Evolutionary conservation across 192 early-diverging fungal species (phyloP).

Genomic region (Irineochytrium annulatum): DNA sequence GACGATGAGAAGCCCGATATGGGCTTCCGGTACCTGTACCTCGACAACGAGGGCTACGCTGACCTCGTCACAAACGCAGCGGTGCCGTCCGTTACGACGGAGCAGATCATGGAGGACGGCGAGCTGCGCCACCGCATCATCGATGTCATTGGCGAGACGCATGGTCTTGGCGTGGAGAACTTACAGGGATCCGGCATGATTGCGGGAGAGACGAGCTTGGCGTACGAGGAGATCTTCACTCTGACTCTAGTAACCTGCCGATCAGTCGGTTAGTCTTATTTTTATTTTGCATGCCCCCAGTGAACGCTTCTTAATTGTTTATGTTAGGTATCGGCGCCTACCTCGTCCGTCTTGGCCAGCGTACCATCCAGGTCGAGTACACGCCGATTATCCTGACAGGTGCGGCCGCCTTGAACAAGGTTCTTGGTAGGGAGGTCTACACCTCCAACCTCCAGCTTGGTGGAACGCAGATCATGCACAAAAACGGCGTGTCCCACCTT

Average conservation of each 20-base stretch:
- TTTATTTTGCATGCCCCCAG: background rate
- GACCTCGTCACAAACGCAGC: conserved; percentile 41
- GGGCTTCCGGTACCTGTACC: conserved; percentile 92
- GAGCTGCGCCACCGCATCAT: conserved; percentile 77
- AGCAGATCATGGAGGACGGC: conserved; percentile 67
- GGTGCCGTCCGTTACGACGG: conserved; percentile 66
- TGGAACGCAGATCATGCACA: conserved; percentile 99
- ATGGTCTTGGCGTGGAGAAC: conserved; percentile 97
- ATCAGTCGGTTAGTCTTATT: conserved; percentile 78
- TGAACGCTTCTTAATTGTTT: background rate
- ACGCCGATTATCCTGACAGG: conserved; percentile 98
- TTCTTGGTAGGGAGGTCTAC: conserved; percentile 96
- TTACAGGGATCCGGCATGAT: conserved; percentile 94
- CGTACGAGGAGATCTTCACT: conserved; percentile 98
- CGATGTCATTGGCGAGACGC: conserved; percentile 78
- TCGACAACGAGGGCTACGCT: conserved; percentile 70
- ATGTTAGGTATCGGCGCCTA: conserved; percentile 84
- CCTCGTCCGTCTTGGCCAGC: conserved; percentile 96
- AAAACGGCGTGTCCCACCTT: conserved; percentile 97
- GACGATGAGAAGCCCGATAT: conserved; percentile 73
- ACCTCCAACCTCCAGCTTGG: conserved; percentile 97
- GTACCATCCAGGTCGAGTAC: conserved; percentile 94
- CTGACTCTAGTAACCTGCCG: conserved; percentile 94
- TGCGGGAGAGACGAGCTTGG: conserved; percentile 92
- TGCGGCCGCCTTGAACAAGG: conserved; percentile 95